Percentiles rank a stretch among this genome's conserved stretches.
phyloP scores from a whole-genome alignment of 192 early-diverging fungal genomes.

The Coemansia guatemalensis region DNA sequence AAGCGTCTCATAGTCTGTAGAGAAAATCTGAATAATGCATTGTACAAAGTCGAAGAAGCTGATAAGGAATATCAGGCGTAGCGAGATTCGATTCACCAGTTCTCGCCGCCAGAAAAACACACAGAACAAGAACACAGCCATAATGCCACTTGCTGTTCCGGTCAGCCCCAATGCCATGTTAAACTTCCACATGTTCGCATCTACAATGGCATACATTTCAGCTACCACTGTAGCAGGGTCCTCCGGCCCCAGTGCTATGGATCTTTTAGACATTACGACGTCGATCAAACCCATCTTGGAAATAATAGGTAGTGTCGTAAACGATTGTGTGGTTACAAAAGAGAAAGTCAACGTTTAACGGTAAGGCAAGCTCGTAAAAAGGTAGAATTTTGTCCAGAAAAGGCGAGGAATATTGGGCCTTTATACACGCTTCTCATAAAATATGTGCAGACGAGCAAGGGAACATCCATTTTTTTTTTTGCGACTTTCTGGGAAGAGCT shows the following conservation, averaged over 20 bases:
- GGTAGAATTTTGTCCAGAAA: not conserved
- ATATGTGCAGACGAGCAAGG: not conserved
- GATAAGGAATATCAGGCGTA: conserved; percentile 31
- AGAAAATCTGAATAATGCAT: conserved; percentile 9
- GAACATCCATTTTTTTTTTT: not conserved
- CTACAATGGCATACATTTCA: not conserved
- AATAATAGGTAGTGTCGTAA: not conserved
- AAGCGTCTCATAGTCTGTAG: not conserved
- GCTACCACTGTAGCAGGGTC: not conserved
- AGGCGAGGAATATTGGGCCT: not conserved
- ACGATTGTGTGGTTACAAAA: not conserved
- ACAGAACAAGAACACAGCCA: conserved; percentile 17
- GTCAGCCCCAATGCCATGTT: conserved; percentile 3
- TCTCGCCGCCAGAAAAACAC: conserved; percentile 35
- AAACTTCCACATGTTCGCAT: not conserved
- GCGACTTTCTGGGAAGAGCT: not conserved
- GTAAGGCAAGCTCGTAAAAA: not conserved
- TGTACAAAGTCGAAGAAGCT: conserved; percentile 26
- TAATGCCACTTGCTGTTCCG: conserved; percentile 8
- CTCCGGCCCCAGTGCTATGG: conserved; percentile 10
- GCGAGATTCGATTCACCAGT: conserved; percentile 31
- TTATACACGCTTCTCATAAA: not conserved
- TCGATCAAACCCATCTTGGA: not conserved
- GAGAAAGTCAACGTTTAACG: not conserved
- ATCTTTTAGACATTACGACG: not conserved